A percentile compares a stretch with the other conserved stretches of the same genome.
Conservation (phyloP, 306 rosid species). For the Clitoria ternatea region DNA sequence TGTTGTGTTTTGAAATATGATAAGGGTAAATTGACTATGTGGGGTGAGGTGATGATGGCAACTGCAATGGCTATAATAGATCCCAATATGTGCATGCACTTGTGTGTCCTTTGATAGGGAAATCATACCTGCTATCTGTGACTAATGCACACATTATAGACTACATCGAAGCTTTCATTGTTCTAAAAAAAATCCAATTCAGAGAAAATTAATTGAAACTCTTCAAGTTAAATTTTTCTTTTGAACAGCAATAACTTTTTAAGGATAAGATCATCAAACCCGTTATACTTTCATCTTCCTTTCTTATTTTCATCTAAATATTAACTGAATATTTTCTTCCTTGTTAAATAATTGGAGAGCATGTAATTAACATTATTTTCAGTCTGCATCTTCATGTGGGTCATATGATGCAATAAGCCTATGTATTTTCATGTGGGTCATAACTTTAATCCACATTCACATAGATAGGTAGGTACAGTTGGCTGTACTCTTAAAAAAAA, state of each 20-base stretch:
- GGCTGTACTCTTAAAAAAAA: constrained; percentile 11
- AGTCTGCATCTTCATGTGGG: neutral
- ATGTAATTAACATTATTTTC: neutral
- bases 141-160: neutral
- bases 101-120: constrained; percentile 21
- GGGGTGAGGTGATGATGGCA: constrained; percentile 39
- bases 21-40: constrained; percentile 9
- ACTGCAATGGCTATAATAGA: constrained; percentile 41
- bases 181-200: constrained; percentile 3
- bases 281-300: neutral
- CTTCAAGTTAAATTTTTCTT: neutral
- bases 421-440: constrained; percentile 17
- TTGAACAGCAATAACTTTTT: no score
- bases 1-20: constrained; percentile 21
- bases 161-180: neutral
- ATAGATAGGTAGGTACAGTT: constrained; percentile 19
- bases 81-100: constrained; percentile 20
- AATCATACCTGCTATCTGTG: constrained; percentile 10
- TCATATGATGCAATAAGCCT: constrained; percentile 21
- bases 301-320: neutral
- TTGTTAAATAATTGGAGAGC: neutral
- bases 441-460: constrained; percentile 9
- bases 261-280: neutral
- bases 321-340: neutral
- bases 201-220: neutral